These are phyloP conservation scores for Hirschfeldia incana DNA, from an alignment of 345 rosid species.

Conservation along the genomic window DNA sequence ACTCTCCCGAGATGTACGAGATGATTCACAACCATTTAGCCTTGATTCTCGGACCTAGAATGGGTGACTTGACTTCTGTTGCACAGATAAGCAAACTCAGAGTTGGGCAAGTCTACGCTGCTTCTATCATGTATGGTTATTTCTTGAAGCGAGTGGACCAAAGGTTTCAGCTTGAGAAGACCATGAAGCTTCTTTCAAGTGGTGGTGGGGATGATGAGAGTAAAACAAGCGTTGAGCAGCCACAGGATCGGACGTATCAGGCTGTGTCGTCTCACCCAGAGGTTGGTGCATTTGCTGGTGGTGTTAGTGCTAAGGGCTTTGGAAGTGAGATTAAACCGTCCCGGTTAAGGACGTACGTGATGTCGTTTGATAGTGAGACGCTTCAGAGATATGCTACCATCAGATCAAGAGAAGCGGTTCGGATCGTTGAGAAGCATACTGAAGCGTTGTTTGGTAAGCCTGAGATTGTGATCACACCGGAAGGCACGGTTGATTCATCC, in stretches of 20 bases:
- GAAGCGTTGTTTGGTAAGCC: conserved; percentile 95
- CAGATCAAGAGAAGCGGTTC: conserved; percentile 87
- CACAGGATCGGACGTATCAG: conserved; percentile 38
- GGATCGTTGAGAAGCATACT: conserved; percentile 93
- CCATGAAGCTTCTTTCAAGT: conserved; percentile 74
- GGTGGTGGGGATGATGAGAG: conserved; percentile 39
- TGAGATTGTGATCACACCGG: conserved; percentile 66
- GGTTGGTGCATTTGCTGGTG: conserved; percentile 58
- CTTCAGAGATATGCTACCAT: conserved; percentile 91
- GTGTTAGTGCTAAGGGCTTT: conserved; percentile 57
- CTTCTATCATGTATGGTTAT: conserved; percentile 96
- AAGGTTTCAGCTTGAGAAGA: conserved; percentile 95
- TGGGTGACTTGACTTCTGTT: conserved; percentile 54
- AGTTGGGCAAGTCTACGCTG: conserved; percentile 99
- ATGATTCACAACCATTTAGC: conserved; percentile 96
- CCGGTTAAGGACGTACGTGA: conserved; percentile 72
- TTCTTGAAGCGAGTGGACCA: conserved; percentile 92
- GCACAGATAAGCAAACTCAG: conserved; percentile 85
- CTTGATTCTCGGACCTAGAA: conserved; percentile 72
- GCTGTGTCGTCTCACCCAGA: conserved; percentile 61
- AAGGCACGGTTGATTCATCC: conserved; percentile 72
- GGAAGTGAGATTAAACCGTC: conserved; percentile 63
- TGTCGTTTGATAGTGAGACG: conserved; percentile 92
- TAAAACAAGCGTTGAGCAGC: conserved; percentile 35
- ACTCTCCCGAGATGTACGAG: conserved; percentile 86